phyloP scores from a whole-genome alignment of 306 rosid genomes.

The Cicer cuneatum region DNA sequence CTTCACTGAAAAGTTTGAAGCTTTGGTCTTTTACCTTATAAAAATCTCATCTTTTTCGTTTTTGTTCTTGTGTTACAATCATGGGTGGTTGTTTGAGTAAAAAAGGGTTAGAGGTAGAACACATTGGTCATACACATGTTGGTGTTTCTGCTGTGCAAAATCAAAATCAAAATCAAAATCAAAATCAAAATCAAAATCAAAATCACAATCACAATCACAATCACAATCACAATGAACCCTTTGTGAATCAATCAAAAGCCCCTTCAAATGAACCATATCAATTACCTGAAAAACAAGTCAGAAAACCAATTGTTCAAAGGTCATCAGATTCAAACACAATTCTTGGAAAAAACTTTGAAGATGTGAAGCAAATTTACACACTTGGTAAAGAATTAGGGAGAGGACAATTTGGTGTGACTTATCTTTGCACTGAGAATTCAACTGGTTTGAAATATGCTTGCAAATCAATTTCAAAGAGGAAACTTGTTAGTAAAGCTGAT shows the following conservation, averaged over 20 bases:
- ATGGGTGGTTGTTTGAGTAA: conserved; percentile 79
- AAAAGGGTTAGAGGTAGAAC: conserved; percentile 45
- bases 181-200: conserved; percentile 30
- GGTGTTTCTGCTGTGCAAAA: conserved; percentile 36
- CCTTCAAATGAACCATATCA: conserved; percentile 52
- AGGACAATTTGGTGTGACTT: conserved; percentile 91
- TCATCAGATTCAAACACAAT: conserved; percentile 61
- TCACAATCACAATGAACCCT: conserved; percentile 56
- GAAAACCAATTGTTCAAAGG: conserved; percentile 44
- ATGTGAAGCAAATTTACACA: conserved; percentile 64
- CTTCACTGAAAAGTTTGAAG: conserved; percentile 18
- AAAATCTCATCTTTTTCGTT: conserved; percentile 5
- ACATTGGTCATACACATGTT: conserved; percentile 54
- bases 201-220: conserved; percentile 4
- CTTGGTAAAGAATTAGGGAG: conserved; percentile 86
- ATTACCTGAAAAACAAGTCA: conserved; percentile 54
- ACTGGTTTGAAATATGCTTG: conserved; percentile 74
- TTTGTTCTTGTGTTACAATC: conserved; percentile 12
- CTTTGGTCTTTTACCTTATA: neutral
- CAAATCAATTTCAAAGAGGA: conserved; percentile 86
- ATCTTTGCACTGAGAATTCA: conserved; percentile 75
- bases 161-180: conserved; percentile 42
- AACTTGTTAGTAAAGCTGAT: conserved; percentile 69
- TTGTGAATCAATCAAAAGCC: conserved; percentile 48
- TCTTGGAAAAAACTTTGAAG: conserved; percentile 74